These are phyloP conservation scores for Phytophthora multivora DNA, from an alignment of 352 stramenopile genomes.

Conservation along the genomic window DNA sequence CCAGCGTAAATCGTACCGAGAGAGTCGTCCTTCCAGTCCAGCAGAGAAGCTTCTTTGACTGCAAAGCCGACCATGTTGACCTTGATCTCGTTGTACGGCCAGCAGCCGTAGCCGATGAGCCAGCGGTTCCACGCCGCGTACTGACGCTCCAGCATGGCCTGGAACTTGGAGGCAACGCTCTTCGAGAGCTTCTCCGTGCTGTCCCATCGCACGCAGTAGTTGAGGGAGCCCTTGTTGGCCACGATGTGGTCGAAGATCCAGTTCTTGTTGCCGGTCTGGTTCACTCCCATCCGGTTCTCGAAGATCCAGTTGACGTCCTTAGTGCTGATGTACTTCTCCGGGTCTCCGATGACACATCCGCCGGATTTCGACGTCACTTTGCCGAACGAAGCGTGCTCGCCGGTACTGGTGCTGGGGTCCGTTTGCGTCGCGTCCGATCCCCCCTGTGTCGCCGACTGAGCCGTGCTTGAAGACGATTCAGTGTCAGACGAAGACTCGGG, in stretches of 20 bases:
- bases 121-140: slow-evolving; percentile 45
- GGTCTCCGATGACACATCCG: slow-evolving; percentile 32
- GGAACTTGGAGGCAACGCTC: slow-evolving; percentile 39
- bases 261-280: slow-evolving; percentile 32
- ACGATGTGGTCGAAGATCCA: slow-evolving; percentile 55
- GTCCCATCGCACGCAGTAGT: slow-evolving; percentile 52
- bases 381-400: slow-evolving; percentile 32
- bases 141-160: slow-evolving; percentile 43
- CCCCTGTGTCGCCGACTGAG: slow-evolving; percentile 2
- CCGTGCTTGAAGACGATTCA: slow-evolving; percentile 1
- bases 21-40: slow-evolving; percentile 26
- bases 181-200: slow-evolving; percentile 39
- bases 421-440: slow-evolving; percentile 13
- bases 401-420: slow-evolving; percentile 9
- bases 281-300: slow-evolving; percentile 30
- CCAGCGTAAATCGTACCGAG: slow-evolving; percentile 33
- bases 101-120: slow-evolving; percentile 31
- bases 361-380: slow-evolving; percentile 27
- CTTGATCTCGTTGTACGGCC: slow-evolving; percentile 25
- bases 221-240: slow-evolving; percentile 42
- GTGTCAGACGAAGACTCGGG: slow-evolving; percentile 8
- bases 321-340: slow-evolving; percentile 26
- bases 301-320: slow-evolving; percentile 24
- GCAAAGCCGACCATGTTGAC: slow-evolving; percentile 29
- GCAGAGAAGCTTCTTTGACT: slow-evolving; percentile 9